Conservation (phyloP, 208 protist species). For the Angomonas desouzai region DNA sequence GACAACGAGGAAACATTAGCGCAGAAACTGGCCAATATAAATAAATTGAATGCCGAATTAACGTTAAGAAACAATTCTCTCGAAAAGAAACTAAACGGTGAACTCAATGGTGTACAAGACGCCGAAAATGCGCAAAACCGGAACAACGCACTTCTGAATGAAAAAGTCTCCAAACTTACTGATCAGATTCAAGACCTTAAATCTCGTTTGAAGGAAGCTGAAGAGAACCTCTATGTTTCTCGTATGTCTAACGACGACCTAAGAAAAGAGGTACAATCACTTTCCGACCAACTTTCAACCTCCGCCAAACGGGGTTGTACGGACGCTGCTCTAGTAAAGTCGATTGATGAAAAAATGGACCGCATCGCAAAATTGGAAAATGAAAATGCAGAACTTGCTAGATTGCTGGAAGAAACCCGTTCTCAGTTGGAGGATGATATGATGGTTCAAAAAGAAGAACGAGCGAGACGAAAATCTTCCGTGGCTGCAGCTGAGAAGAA, state of each 20-base stretch:
- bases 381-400: slow-evolving; percentile 40
- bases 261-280: not conserved
- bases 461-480: slow-evolving; percentile 13
- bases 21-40: slow-evolving; percentile 17
- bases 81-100: slow-evolving; percentile 11
- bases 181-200: slow-evolving; percentile 7
- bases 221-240: not conserved
- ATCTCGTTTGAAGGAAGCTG: not conserved
- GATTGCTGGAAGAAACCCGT: slow-evolving; percentile 38
- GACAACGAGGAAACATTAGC: slow-evolving; percentile 19
- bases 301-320: slow-evolving; percentile 15
- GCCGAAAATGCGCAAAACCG: slow-evolving; percentile 19
- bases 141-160: slow-evolving; percentile 2
- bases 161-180: slow-evolving; percentile 11
- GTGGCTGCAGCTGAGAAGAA: slow-evolving; percentile 14
- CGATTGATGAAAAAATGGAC: slow-evolving; percentile 23
- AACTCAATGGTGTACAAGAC: not conserved
- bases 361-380: slow-evolving; percentile 22
- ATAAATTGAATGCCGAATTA: slow-evolving; percentile 30
- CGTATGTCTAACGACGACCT: not conserved
- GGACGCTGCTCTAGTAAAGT: slow-evolving; percentile 16
- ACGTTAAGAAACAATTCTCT: slow-evolving; percentile 17
- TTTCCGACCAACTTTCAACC: not conserved
- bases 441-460: not conserved
- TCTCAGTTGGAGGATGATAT: slow-evolving; percentile 18